Evolutionary conservation across 306 rosid genomes (phyloP), one percentile per base, ranked within the genome.

Genomic region (Cajanus cajan): DNA sequence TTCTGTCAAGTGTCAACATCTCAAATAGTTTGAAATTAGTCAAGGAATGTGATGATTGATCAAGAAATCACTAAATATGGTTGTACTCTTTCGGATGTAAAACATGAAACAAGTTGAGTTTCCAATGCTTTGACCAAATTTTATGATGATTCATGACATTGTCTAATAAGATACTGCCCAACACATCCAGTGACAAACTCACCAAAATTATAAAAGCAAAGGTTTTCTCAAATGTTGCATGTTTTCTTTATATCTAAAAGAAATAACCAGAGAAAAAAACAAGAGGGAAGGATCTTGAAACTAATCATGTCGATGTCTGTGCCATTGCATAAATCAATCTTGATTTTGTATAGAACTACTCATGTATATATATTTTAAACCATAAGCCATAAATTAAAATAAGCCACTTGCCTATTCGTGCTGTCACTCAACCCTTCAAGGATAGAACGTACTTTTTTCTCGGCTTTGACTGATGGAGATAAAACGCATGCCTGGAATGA

Each of bases 391-490:
- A 72, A 34, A 41, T 43, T 66, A 5, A 14, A 69, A 52, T 54
- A 68, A n/a, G 48, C 15, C 34, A 77, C 90, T 82, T 86, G 84
- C 97, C 96, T 92, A 89, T 89, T 92, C 50, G 88, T 31, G 63
- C 85, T 80, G 72, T 85, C 92, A 31, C 87, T 71, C 85, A 92
- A 78, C 52, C 93, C 89, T 90, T 92, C 97, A 63, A 92, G 90
- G 81, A 92, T 83, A 57, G 96, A 82, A 28, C 96, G 88, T 12
- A 90, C 87, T 88, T 88, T 92, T 90, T 90, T 90, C 89, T 92
- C 97, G 45, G 89, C 73, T 80, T 87, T 90, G 18, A 75, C 65
- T 15, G 92, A 77, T 34, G 97, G 97, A 73, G 97, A 82, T 80
- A 92, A 73, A 68, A 92, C 97, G 78, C 83, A 86, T 31, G 96